Evolutionary conservation across 257 asterid species (phyloP).

Genomic region (Ajuga chamaepitys): DNA sequence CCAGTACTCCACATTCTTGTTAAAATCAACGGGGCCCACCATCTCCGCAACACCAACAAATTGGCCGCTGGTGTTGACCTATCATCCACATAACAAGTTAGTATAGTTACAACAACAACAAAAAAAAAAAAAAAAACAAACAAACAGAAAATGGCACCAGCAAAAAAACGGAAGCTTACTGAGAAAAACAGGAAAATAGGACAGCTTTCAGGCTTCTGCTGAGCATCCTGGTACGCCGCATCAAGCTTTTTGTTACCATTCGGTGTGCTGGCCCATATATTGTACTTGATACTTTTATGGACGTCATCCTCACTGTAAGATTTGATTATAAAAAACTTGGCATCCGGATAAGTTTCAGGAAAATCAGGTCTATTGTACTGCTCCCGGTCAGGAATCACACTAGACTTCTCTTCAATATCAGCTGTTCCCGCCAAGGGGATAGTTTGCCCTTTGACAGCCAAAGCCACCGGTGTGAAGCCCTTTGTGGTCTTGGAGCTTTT

Average conservation of each 20-base stretch:
- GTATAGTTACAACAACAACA: background rate
- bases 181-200: constrained; percentile 62
- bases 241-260: constrained; percentile 62
- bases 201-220: constrained; percentile 30
- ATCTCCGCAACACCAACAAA: constrained; percentile 76
- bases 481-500: constrained; percentile 38
- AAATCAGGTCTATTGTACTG: constrained; percentile 40
- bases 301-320: constrained; percentile 47
- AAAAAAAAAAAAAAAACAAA: background rate
- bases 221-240: constrained; percentile 39
- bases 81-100: background rate
- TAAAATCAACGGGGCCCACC: constrained; percentile 61
- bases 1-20: constrained; percentile 63
- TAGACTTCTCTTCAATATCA: constrained; percentile 25
- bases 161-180: constrained; percentile 35
- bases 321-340: constrained; percentile 42
- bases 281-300: constrained; percentile 51
- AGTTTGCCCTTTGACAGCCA: constrained; percentile 56
- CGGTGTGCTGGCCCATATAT: constrained; percentile 53
- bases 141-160: background rate
- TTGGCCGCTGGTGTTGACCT: constrained; percentile 69
- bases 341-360: constrained; percentile 32
- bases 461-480: constrained; percentile 36
- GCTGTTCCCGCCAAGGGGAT: constrained; percentile 28
- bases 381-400: constrained; percentile 28